Evolutionary conservation across 2,329 filamentous ascomycete genomes (phyloP).

Genomic region (Penicillium sclerotiorum): DNA sequence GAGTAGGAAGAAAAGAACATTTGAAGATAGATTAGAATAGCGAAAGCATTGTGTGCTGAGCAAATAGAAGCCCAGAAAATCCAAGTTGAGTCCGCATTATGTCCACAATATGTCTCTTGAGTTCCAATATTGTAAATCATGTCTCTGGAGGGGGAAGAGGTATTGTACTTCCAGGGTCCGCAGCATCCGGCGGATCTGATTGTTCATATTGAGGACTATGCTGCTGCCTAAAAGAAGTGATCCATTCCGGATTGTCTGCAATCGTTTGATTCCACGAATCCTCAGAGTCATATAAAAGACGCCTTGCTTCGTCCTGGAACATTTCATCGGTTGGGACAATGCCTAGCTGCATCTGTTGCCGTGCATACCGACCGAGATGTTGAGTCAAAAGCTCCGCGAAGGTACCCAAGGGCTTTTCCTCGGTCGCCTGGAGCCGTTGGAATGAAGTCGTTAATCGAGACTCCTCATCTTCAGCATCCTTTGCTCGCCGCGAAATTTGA

Average conservation of each 20-base stretch:
- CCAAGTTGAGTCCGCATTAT: too few relatives aligned
- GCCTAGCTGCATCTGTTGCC: constrained; percentile 16
- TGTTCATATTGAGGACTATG: background rate
- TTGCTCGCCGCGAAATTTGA: constrained; percentile 21
- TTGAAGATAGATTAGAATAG: background rate
- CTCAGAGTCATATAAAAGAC: constrained; percentile 24
- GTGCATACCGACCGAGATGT: constrained; percentile 23
- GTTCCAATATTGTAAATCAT: too few relatives aligned
- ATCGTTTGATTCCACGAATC: constrained; percentile 30
- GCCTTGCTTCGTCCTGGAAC: constrained; percentile 28
- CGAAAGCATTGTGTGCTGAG: too few relatives aligned
- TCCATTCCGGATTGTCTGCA: constrained; percentile 20
- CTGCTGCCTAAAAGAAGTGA: constrained; percentile 10
- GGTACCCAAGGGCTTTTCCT: background rate
- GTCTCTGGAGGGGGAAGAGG: too few relatives aligned
- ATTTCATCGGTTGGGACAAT: constrained; percentile 26
- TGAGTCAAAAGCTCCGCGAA: constrained; percentile 15
- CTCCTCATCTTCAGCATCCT: constrained; percentile 1
- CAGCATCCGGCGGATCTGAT: too few relatives aligned
- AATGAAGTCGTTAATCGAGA: background rate
- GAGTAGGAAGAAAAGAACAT: background rate
- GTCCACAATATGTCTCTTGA: too few relatives aligned
- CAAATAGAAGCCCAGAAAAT: too few relatives aligned
- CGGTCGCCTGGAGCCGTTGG: background rate
- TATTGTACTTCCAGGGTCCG: too few relatives aligned